Percentiles rank a stretch among this genome's conserved stretches.
These are phyloP conservation scores for Graphilbum ipis-grandicollis DNA, from an alignment of 2,329 filamentous ascomycete species.

Conservation along the genomic window DNA sequence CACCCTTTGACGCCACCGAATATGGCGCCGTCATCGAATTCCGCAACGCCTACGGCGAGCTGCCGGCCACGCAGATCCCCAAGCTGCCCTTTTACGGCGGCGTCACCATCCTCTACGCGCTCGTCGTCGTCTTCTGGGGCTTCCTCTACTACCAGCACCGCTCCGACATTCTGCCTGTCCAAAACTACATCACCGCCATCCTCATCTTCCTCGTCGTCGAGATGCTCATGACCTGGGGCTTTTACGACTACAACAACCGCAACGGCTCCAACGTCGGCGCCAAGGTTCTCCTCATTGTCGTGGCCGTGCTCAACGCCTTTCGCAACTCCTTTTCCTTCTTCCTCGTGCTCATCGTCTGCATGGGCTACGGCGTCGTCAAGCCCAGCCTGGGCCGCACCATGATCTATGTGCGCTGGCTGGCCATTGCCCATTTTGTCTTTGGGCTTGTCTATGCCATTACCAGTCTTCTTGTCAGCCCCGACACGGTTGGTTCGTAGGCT, in stretches of 20 bases:
- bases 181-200: conserved; percentile 98
- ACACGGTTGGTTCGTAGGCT: conserved; percentile 47
- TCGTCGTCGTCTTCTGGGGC: conserved; percentile 76
- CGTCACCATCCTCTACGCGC: conserved; percentile 81
- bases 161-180: conserved; percentile 86
- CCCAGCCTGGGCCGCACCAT: conserved; percentile 81
- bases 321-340: conserved; percentile 98
- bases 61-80: conserved; percentile 86
- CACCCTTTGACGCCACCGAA: conserved; percentile 45
- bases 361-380: conserved; percentile 98
- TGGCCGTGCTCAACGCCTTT: conserved; percentile 83
- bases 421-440: conserved; percentile 85
- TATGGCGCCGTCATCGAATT: conserved; percentile 80
- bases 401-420: conserved; percentile 82
- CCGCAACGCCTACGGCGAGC: conserved; percentile 88
- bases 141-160: conserved; percentile 93
- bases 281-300: conserved; percentile 74
- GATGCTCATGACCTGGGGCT: conserved; percentile 97
- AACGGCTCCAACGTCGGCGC: conserved; percentile 70
- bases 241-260: conserved; percentile 91
- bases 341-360: conserved; percentile 90
- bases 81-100: conserved; percentile 96
- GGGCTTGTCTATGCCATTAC: conserved; percentile 86
- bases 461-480: conserved; percentile 74
- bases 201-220: conserved; percentile 86